Conservation (phyloP, 345 rosid genomes). For the Populus davidiana region DNA sequence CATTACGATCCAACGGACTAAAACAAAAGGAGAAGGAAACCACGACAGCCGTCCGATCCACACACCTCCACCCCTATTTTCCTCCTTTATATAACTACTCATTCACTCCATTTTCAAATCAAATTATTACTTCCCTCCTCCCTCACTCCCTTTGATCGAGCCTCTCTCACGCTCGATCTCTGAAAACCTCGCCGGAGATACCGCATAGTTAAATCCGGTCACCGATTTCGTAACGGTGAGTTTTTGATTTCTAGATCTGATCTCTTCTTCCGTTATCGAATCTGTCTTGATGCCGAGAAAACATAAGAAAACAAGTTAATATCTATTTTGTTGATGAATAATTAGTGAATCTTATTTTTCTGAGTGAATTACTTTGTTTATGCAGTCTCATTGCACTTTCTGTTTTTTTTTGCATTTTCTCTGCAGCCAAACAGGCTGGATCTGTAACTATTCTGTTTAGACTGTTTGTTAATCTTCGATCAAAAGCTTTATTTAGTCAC, state of each 20-base stretch:
- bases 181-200: too few relatives aligned
- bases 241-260: background rate
- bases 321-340: background rate
- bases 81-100: conserved; percentile 7
- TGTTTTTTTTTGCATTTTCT: background rate
- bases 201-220: background rate
- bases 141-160: too few relatives aligned
- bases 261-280: background rate
- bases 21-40: conserved; percentile 24
- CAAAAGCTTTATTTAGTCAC: too few relatives aligned
- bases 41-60: conserved; percentile 33
- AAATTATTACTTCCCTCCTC: too few relatives aligned
- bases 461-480: background rate
- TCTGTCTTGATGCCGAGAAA: background rate
- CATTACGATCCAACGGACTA: background rate
- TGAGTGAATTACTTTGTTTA: too few relatives aligned
- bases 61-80: conserved; percentile 2
- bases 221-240: background rate
- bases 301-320: too few relatives aligned
- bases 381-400: too few relatives aligned
- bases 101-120: too few relatives aligned
- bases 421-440: background rate
- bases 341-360: too few relatives aligned
- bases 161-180: too few relatives aligned
- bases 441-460: background rate